phyloP scores from a whole-genome alignment of 768 basidiomycete genomes.

The Mycena venus region DNA sequence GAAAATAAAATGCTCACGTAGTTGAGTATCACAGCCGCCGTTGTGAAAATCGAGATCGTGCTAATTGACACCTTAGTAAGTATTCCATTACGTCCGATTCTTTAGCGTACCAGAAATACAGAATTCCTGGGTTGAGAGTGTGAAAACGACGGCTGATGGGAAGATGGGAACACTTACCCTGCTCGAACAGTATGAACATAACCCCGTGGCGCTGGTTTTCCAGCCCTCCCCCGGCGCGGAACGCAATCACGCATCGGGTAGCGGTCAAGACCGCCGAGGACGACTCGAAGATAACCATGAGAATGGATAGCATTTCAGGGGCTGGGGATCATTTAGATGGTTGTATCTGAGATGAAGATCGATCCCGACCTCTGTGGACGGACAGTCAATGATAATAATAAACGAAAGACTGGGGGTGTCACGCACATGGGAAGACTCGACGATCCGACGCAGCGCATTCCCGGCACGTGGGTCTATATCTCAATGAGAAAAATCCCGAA shows the following conservation, averaged over 20 bases:
- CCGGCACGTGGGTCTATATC: conserved; percentile 39
- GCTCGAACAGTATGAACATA: conserved; percentile 42
- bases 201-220: conserved; percentile 33
- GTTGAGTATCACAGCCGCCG: conserved; percentile 16
- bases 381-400: background rate
- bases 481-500: background rate
- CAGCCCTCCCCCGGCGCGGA: conserved; percentile 30
- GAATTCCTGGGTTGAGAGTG: no score
- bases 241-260: conserved; percentile 39
- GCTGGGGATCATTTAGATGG: conserved; percentile 23
- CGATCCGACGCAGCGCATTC: conserved; percentile 40
- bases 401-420: background rate
- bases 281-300: conserved; percentile 45
- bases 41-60: conserved; percentile 20
- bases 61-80: background rate
- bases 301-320: conserved; percentile 41
- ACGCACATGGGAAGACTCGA: conserved; percentile 33
- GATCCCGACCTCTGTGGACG: background rate
- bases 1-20: conserved; percentile 4
- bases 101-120: conserved; percentile 42
- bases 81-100: background rate
- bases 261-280: conserved; percentile 39
- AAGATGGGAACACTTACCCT: conserved; percentile 38
- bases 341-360: background rate
- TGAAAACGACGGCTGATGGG: no score